phyloP scores from a whole-genome alignment of 2,329 filamentous ascomycete genomes.

The Epicoccum nigrum region DNA sequence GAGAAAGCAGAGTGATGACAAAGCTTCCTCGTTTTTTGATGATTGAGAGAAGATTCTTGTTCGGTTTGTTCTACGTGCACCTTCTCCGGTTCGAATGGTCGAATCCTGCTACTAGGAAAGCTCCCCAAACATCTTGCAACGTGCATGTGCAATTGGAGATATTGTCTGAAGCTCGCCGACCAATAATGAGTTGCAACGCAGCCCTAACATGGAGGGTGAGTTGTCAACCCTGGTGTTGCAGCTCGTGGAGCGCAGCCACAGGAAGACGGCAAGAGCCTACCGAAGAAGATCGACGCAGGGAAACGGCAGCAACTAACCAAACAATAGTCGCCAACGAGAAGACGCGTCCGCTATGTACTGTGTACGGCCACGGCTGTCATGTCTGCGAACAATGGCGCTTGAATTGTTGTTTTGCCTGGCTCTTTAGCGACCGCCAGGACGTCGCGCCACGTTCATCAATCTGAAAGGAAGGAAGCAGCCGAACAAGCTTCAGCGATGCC shows the following conservation, averaged over 20 bases:
- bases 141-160: too few relatives aligned
- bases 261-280: too few relatives aligned
- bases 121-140: too few relatives aligned
- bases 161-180: not conserved
- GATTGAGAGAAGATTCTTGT: too few relatives aligned
- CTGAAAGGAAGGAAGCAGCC: not conserved
- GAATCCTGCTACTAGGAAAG: too few relatives aligned
- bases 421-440: not conserved
- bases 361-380: not conserved
- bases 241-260: conserved; percentile 11
- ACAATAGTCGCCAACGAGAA: conserved; percentile 2
- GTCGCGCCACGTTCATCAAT: too few relatives aligned
- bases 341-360: too few relatives aligned
- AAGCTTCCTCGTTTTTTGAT: not conserved
- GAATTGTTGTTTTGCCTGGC: too few relatives aligned
- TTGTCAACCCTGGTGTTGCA: conserved; percentile 10
- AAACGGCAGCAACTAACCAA: conserved; percentile 2
- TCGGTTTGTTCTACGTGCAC: too few relatives aligned
- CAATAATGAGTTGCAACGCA: not conserved
- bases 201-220: too few relatives aligned
- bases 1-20: conserved; percentile 2
- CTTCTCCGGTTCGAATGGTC: too few relatives aligned
- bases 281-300: conserved; percentile 5
- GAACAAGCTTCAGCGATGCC: conserved; percentile 4
- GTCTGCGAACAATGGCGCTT: not conserved